Evolutionary conservation across 2,329 filamentous ascomycete genomes (phyloP).

Genomic region (Botryotinia globosa): DNA sequence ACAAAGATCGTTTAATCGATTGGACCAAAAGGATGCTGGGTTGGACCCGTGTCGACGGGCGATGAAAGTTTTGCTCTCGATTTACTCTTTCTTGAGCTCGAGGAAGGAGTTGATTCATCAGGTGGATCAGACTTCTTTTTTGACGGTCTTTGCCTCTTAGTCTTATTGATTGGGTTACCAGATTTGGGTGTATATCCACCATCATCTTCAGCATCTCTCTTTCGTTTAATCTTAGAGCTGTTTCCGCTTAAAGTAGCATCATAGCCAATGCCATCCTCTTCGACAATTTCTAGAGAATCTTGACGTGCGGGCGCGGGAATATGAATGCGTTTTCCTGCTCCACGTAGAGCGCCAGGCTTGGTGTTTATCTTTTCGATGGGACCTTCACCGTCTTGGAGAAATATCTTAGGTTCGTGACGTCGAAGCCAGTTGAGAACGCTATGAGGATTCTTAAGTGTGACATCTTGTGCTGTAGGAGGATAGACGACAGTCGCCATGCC

Average conservation of each 20-base stretch:
- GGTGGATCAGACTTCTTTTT: constrained; percentile 29
- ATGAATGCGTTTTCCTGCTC: constrained; percentile 38
- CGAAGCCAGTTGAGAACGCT: constrained; percentile 96
- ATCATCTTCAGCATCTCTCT: constrained; percentile 51
- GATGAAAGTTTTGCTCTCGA: constrained; percentile 16
- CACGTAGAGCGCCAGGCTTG: constrained; percentile 38
- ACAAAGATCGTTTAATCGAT: background rate
- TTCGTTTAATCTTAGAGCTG: constrained; percentile 42
- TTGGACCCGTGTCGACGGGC: background rate
- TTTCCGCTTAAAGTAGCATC: constrained; percentile 33
- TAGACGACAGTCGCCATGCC: constrained; percentile 37
- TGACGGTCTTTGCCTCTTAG: constrained; percentile 33
- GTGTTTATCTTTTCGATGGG: constrained; percentile 45
- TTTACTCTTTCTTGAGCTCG: constrained; percentile 19
- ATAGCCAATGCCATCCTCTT: constrained; percentile 40
- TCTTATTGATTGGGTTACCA: constrained; percentile 39
- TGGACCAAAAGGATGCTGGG: constrained; percentile 18
- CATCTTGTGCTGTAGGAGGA: constrained; percentile 45
- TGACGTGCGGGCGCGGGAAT: constrained; percentile 37
- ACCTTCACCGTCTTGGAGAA: constrained; percentile 59
- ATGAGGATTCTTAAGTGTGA: constrained; percentile 72
- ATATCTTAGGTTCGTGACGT: constrained; percentile 78
- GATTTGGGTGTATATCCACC: constrained; percentile 57
- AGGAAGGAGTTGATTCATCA: constrained; percentile 7
- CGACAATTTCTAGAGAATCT: constrained; percentile 39